These are phyloP conservation scores for Turnera subulata DNA, from an alignment of 345 rosid species.

Conservation along the genomic window DNA sequence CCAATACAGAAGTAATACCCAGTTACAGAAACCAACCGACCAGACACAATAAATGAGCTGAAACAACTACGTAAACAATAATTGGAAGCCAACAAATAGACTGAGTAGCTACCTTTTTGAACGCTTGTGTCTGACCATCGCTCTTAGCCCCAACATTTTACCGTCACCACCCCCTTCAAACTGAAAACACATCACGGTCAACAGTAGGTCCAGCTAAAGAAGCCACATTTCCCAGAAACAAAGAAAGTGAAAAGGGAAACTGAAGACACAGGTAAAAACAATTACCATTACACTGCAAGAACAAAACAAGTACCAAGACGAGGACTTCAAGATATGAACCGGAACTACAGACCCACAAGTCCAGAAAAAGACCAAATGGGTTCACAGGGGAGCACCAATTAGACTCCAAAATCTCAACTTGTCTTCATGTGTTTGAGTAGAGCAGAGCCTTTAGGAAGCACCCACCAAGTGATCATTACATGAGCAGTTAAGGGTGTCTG, in stretches of 20 bases:
- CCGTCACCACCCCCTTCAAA: slow-evolving; percentile 44
- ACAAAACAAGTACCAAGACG: slow-evolving; percentile 17
- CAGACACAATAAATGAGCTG: slow-evolving; percentile 18
- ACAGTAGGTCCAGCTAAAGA: slow-evolving; percentile 11
- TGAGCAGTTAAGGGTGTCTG: slow-evolving; percentile 29
- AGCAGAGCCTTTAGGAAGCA: slow-evolving; percentile 18
- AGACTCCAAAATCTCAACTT: slow-evolving; percentile 26
- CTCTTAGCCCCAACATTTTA: slow-evolving; percentile 52
- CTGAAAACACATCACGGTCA: slow-evolving; percentile 28
- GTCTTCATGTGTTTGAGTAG: slow-evolving; percentile 23
- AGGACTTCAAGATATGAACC: slow-evolving; percentile 16
- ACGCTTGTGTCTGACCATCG: slow-evolving; percentile 62
- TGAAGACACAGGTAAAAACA: slow-evolving; percentile 17
- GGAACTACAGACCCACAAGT: slow-evolving; percentile 9
- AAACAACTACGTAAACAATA: slow-evolving; percentile 11
- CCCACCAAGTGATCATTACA: slow-evolving; percentile 25
- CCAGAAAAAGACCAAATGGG: slow-evolving; percentile 13
- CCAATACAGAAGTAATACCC: slow-evolving; percentile 26
- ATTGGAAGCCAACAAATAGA: slow-evolving; percentile 25
- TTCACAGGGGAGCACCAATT: slow-evolving; percentile 15
- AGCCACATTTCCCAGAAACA: slow-evolving; percentile 11
- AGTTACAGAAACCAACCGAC: slow-evolving; percentile 28
- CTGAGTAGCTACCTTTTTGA: slow-evolving; percentile 63
- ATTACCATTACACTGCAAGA: slow-evolving; percentile 22
- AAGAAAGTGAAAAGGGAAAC: background rate